Percentiles rank a stretch among this genome's conserved stretches.
Conservation (phyloP, 2,329 filamentous ascomycete species). For the Cladosporium velox region DNA sequence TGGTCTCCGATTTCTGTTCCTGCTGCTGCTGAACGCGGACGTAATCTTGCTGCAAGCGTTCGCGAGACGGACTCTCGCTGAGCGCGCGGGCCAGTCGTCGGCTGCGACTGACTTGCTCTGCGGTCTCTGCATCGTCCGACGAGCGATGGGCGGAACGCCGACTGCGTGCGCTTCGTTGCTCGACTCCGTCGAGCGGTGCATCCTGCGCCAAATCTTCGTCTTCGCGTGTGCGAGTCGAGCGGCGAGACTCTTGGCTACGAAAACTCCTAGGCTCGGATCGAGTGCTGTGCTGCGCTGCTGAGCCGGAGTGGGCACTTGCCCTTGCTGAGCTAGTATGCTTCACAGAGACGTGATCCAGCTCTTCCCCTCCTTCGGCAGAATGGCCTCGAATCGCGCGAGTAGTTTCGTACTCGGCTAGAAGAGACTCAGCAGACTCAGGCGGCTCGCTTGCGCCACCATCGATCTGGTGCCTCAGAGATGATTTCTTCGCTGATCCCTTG, state of each 20-base stretch:
- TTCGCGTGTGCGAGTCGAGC: neutral
- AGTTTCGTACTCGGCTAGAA: constrained; percentile 30
- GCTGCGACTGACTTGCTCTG: constrained; percentile 17
- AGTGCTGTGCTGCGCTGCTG: neutral
- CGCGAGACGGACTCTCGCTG: constrained; percentile 37
- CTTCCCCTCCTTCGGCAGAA: constrained; percentile 11
- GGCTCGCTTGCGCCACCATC: constrained; percentile 15
- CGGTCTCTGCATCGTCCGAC: constrained; percentile 22
- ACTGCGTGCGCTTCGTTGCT: constrained; percentile 10
- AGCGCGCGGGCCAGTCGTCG: constrained; percentile 25
- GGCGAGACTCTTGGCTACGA: neutral
- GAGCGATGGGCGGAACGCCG: constrained; percentile 1
- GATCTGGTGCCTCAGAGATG: constrained; percentile 11
- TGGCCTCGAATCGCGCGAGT: constrained; percentile 21
- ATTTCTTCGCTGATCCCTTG: neutral
- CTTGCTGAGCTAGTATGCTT: constrained; percentile 7
- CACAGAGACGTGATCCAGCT: constrained; percentile 22
- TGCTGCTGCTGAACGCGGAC: constrained; percentile 4
- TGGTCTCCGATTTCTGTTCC: constrained; percentile 1
- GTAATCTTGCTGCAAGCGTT: constrained; percentile 21
- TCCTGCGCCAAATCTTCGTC: neutral
- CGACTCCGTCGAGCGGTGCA: constrained; percentile 7
- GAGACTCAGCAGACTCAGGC: constrained; percentile 25
- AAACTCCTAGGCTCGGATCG: constrained; percentile 6
- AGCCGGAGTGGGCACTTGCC: neutral